Evolutionary conservation across 192 early-diverging fungal species (phyloP).

Genomic region (Chytriomyces confervae): DNA sequence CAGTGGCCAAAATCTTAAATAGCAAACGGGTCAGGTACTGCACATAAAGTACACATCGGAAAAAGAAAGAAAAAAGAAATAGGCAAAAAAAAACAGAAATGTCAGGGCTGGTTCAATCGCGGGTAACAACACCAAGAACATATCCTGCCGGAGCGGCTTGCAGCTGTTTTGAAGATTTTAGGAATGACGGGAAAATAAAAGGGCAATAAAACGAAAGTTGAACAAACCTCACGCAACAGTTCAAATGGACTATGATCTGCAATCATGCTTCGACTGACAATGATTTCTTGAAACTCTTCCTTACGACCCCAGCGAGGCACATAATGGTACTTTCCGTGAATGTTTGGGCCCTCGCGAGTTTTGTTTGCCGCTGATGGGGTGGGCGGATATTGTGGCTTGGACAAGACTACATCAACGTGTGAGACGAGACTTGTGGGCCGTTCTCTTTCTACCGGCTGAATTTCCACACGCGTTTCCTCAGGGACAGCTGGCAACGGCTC

Average conservation of each 20-base stretch:
- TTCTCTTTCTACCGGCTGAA: not conserved
- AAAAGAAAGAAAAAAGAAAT: not conserved
- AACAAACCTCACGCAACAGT: constrained; percentile 36
- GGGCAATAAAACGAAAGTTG: not conserved
- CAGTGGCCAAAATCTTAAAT: too few species aligned
- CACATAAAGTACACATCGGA: too few species aligned
- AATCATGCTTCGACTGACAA: constrained; percentile 41
- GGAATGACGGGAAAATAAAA: not conserved
- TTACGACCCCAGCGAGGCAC: constrained; percentile 39
- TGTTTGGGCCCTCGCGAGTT: not conserved
- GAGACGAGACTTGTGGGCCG: constrained; percentile 6
- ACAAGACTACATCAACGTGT: constrained; percentile 9
- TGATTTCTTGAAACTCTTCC: constrained; percentile 45
- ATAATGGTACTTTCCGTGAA: constrained; percentile 41
- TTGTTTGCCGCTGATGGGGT: constrained; percentile 1
- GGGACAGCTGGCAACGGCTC: not conserved
- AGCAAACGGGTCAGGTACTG: too few species aligned
- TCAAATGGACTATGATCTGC: constrained; percentile 43
- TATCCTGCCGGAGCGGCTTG: constrained; percentile 39
- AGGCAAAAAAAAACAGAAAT: not conserved
- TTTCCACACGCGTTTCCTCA: not conserved
- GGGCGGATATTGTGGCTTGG: constrained; percentile 35
- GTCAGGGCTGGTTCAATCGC: constrained; percentile 7
- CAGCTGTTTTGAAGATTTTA: not conserved
- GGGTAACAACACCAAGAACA: constrained; percentile 34